Evolutionary conservation across 768 basidiomycete genomes (phyloP).

Genomic region (Boletus rufocinnamomeus): DNA sequence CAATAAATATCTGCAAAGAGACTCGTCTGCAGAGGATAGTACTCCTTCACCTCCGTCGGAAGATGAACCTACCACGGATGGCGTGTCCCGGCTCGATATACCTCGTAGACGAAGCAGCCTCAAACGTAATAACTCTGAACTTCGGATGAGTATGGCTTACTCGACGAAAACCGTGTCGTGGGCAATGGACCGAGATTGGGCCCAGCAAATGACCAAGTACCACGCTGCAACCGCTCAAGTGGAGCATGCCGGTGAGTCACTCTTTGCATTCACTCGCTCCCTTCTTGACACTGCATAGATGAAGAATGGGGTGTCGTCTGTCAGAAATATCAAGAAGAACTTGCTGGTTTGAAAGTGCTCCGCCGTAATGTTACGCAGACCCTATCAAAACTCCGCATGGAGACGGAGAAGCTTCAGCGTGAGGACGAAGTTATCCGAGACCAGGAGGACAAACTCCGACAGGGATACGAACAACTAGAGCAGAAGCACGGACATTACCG

Average conservation of each 20-base stretch:
- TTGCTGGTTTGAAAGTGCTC: slow-evolving; percentile 56
- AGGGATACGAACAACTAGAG: slow-evolving; percentile 42
- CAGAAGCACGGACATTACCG: slow-evolving; percentile 44
- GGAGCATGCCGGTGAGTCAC: slow-evolving; percentile 40
- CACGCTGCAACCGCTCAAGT: slow-evolving; percentile 42
- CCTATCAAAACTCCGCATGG: slow-evolving; percentile 39
- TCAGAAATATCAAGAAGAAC: slow-evolving; percentile 59
- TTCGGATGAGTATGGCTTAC: slow-evolving; percentile 49
- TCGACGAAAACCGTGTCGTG: slow-evolving; percentile 70
- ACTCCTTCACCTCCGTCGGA: slow-evolving; percentile 34
- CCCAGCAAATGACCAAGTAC: slow-evolving; percentile 54
- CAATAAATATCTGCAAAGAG: slow-evolving; percentile 18
- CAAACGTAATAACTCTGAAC: slow-evolving; percentile 52
- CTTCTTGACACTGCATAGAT: slow-evolving; percentile 38
- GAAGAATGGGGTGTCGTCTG: slow-evolving; percentile 62
- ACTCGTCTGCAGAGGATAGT: slow-evolving; percentile 21
- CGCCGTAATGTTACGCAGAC: slow-evolving; percentile 53
- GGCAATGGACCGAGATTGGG: slow-evolving; percentile 69
- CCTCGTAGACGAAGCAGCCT: slow-evolving; percentile 63
- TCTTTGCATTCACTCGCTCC: neutral
- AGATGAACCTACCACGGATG: slow-evolving; percentile 36
- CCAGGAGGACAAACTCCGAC: slow-evolving; percentile 43
- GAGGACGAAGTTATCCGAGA: slow-evolving; percentile 43
- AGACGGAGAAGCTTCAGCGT: slow-evolving; percentile 43
- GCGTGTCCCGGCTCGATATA: slow-evolving; percentile 34